Conservation (phyloP, 441 rosid genomes). For the Sinapis alba region DNA sequence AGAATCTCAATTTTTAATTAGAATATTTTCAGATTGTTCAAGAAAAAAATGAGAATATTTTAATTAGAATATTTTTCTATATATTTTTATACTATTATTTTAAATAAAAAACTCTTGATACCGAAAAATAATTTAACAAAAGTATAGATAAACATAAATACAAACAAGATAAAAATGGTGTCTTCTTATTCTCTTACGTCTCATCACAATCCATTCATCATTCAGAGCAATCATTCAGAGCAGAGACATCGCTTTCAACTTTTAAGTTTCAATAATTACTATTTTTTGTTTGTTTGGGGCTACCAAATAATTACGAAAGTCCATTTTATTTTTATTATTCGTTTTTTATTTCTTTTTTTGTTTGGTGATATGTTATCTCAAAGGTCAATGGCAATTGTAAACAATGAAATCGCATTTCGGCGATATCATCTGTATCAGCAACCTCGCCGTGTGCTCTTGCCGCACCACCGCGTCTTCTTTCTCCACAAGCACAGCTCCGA, state of each 20-base stretch:
- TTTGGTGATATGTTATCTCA: slow-evolving; percentile 8
- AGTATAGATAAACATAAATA: not conserved
- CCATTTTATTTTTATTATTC: not conserved
- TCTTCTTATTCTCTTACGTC: not conserved
- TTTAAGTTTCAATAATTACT: not conserved
- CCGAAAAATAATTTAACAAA: not conserved
- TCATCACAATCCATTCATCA: not conserved
- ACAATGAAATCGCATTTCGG: slow-evolving; percentile 39
- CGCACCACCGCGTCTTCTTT: slow-evolving; percentile 36
- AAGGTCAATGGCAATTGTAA: slow-evolving; percentile 32
- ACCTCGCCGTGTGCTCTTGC: slow-evolving; percentile 43
- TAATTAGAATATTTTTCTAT: too few relatives aligned
- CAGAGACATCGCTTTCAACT: slow-evolving; percentile 3
- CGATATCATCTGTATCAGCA: slow-evolving; percentile 34
- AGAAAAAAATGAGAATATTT: too few relatives aligned
- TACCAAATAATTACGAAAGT: slow-evolving; percentile 21
- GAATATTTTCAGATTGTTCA: too few relatives aligned
- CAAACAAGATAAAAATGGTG: not conserved
- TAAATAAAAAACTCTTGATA: too few relatives aligned
- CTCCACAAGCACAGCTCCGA: slow-evolving; percentile 66
- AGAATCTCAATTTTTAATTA: too few relatives aligned
- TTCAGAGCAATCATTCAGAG: not conserved
- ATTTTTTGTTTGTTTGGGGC: not conserved
- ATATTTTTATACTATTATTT: too few relatives aligned
- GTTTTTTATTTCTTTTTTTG: not conserved